Percentiles rank a stretch among this genome's conserved stretches.
Evolutionary conservation across 768 basidiomycete genomes (phyloP).

Genomic region (Podaxis sp.): DNA sequence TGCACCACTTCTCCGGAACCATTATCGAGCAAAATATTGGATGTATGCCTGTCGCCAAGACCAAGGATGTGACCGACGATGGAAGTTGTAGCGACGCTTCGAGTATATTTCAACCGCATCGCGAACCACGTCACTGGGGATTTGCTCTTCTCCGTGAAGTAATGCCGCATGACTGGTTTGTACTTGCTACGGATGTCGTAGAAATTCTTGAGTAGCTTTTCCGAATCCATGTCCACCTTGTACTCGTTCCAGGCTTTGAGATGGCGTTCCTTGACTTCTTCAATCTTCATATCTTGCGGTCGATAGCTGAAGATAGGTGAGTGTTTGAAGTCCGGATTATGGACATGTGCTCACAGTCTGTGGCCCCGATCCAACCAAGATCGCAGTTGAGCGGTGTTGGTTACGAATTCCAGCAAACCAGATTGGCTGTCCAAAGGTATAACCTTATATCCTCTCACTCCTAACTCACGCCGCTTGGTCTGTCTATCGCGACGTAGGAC

Average conservation of each 20-base stretch:
- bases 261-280: slow-evolving; percentile 21
- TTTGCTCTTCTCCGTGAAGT: slow-evolving; percentile 88
- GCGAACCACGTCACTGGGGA: slow-evolving; percentile 88
- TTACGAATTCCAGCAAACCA: slow-evolving; percentile 90
- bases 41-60: slow-evolving; percentile 87
- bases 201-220: slow-evolving; percentile 28
- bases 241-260: slow-evolving; percentile 28
- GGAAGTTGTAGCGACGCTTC: slow-evolving; percentile 90
- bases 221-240: slow-evolving; percentile 17
- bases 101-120: slow-evolving; percentile 83
- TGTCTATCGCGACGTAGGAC: slow-evolving; percentile 71
- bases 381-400: slow-evolving; percentile 63
- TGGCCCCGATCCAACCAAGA: slow-evolving; percentile 66
- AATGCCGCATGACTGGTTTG: slow-evolving; percentile 89
- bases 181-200: slow-evolving; percentile 38
- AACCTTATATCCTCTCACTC: slow-evolving; percentile 83
- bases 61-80: slow-evolving; percentile 93
- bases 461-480: slow-evolving; percentile 67
- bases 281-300: slow-evolving; percentile 44
- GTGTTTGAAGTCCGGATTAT: neutral
- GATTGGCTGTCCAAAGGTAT: slow-evolving; percentile 77
- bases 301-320: slow-evolving; percentile 50
- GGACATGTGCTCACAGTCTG: slow-evolving; percentile 35
- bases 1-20: slow-evolving; percentile 84
- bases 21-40: slow-evolving; percentile 89